phyloP scores from a whole-genome alignment of 208 protist species.

The Leishmania gerbilli region DNA sequence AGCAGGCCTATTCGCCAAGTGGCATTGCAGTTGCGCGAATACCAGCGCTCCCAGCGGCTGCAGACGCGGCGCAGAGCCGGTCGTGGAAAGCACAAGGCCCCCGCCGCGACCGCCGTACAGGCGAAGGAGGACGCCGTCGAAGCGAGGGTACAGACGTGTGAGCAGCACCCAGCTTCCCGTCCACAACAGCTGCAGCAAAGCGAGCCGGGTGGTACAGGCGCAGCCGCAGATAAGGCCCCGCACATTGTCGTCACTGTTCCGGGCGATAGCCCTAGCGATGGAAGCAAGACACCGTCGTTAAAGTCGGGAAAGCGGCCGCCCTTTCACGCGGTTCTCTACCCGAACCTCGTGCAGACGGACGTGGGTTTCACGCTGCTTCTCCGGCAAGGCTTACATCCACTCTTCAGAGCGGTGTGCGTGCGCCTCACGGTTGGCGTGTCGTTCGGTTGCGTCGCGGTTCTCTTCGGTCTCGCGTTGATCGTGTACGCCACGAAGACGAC shows the following conservation, averaged over 20 bases:
- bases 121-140: conserved; percentile 11
- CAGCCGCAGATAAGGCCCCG: background rate
- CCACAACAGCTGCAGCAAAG: background rate
- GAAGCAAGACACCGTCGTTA: background rate
- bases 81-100: conserved; percentile 8
- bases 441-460: conserved; percentile 38
- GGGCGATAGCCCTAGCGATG: background rate
- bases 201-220: background rate
- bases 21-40: conserved; percentile 23
- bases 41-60: conserved; percentile 2
- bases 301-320: conserved; percentile 32
- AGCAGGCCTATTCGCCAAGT: conserved; percentile 32
- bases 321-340: conserved; percentile 63
- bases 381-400: conserved; percentile 39
- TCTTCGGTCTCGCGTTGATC: conserved; percentile 48
- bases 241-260: conserved; percentile 13
- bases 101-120: conserved; percentile 12
- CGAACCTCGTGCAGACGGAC: conserved; percentile 62
- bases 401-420: conserved; percentile 20
- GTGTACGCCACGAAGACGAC: conserved; percentile 38
- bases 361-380: conserved; percentile 49
- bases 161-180: conserved; percentile 7
- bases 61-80: conserved; percentile 1
- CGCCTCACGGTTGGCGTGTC: conserved; percentile 47
- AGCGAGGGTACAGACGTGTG: conserved; percentile 25